phyloP scores from a whole-genome alignment of 495 filamentous ascomycete genomes.

The Aspergillus sparsus region DNA sequence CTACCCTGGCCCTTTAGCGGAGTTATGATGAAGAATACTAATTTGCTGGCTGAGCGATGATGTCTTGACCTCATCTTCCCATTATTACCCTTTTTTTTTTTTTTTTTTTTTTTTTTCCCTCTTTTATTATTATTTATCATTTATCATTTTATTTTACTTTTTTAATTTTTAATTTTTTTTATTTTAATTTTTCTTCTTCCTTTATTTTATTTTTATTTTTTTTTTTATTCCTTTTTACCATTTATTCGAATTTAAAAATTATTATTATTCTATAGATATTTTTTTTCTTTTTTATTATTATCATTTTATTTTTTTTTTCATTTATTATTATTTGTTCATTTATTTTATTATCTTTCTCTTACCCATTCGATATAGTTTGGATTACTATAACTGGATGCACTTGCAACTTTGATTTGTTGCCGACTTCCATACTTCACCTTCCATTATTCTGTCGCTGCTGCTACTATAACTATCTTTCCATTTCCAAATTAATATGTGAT shows the following conservation, averaged over 20 bases:
- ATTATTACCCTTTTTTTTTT: slow-evolving; percentile 25
- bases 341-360: slow-evolving; percentile 22
- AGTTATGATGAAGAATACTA: slow-evolving; percentile 34
- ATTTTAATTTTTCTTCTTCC: slow-evolving; percentile 19
- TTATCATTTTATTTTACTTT: slow-evolving; percentile 22
- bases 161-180: slow-evolving; percentile 13
- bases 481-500: slow-evolving; percentile 21
- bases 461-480: slow-evolving; percentile 17
- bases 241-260: slow-evolving; percentile 20
- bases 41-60: slow-evolving; percentile 39
- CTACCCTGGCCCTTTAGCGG: slow-evolving; percentile 37
- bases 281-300: slow-evolving; percentile 10
- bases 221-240: slow-evolving; percentile 13
- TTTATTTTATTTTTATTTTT: slow-evolving; percentile 17
- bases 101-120: slow-evolving; percentile 15
- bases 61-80: slow-evolving; percentile 48
- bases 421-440: slow-evolving; percentile 20
- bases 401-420: slow-evolving; percentile 23
- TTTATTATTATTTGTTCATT: slow-evolving; percentile 16
- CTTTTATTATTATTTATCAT: slow-evolving; percentile 19
- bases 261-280: slow-evolving; percentile 3
- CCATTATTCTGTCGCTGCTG: slow-evolving; percentile 25
- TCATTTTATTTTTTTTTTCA: background rate
- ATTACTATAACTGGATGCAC: slow-evolving; percentile 29
- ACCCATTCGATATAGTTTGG: slow-evolving; percentile 26